A percentile compares a stretch with the other conserved stretches of the same genome.
Evolutionary conservation across 2,329 filamentous ascomycete species (phyloP).

Genomic region (Calonectria honghensis): DNA sequence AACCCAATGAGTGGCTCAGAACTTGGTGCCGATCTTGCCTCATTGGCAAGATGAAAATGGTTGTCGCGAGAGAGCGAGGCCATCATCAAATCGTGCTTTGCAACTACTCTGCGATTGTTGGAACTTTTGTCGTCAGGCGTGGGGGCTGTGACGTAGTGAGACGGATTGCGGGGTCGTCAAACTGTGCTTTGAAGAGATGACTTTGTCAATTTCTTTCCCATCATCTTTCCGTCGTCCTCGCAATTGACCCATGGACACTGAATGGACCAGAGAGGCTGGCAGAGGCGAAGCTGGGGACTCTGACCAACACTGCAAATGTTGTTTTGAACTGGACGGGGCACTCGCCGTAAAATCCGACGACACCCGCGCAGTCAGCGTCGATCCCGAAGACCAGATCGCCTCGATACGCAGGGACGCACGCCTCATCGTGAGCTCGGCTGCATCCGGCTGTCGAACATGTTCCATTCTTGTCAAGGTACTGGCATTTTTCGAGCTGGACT

Average conservation of each 20-base stretch:
- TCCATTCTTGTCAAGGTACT: conserved; percentile 37
- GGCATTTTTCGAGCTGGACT: conserved; percentile 22
- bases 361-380: conserved; percentile 28
- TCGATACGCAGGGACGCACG: conserved; percentile 3
- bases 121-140: neutral
- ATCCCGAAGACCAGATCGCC: neutral
- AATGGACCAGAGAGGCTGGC: too few relatives aligned
- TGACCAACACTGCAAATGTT: conserved; percentile 28
- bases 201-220: neutral
- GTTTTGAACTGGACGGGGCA: conserved; percentile 37
- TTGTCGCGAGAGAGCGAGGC: too few relatives aligned
- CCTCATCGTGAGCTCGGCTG: conserved; percentile 3
- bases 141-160: neutral
- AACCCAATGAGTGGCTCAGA: neutral
- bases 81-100: neutral
- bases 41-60: neutral
- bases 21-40: neutral
- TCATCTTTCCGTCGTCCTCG: neutral
- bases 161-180: neutral
- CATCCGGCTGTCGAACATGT: conserved; percentile 39
- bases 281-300: neutral
- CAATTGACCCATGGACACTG: neutral
- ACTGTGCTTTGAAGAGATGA: neutral
- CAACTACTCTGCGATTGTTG: neutral
- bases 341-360: neutral